Percentiles rank a stretch among this genome's conserved stretches.
phyloP scores from a whole-genome alignment of 2,329 filamentous ascomycete genomes.

The Colletotrichum lini region DNA sequence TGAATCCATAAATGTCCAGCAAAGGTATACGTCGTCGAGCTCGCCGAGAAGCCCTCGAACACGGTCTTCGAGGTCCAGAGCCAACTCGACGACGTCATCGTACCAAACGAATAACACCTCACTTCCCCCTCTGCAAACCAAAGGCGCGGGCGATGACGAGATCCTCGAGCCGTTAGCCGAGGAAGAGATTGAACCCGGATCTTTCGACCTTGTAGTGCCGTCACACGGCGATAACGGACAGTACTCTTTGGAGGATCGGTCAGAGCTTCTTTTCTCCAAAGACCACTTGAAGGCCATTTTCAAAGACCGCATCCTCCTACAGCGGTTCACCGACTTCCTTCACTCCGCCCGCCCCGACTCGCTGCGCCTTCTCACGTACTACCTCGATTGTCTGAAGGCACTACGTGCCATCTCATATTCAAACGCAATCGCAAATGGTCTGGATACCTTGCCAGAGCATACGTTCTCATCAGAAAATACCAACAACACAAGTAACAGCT shows the following conservation, averaged over 20 bases:
- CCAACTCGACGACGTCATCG: conserved; percentile 49
- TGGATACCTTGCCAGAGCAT: conserved; percentile 69
- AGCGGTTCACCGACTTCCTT: conserved; percentile 78
- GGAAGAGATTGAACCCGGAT: conserved; percentile 55
- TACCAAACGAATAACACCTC: conserved; percentile 46
- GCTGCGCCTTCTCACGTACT: conserved; percentile 77
- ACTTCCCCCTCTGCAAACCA: conserved; percentile 45
- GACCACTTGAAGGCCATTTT: conserved; percentile 78
- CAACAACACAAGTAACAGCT: conserved; percentile 68
- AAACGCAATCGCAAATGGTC: conserved; percentile 75
- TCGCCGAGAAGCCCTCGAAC: conserved; percentile 48
- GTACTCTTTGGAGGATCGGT: conserved; percentile 73
- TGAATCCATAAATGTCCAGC: conserved; percentile 42
- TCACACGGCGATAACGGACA: conserved; percentile 43
- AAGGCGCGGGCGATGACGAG: conserved; percentile 46
- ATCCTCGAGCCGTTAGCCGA: conserved; percentile 53
- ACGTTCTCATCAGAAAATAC: conserved; percentile 68
- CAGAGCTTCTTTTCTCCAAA: conserved; percentile 75
- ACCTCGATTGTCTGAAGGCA: conserved; percentile 80
- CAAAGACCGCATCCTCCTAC: conserved; percentile 71
- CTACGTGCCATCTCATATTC: conserved; percentile 79
- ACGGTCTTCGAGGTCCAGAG: conserved; percentile 47
- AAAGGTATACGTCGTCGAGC: conserved; percentile 45
- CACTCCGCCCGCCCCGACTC: conserved; percentile 72
- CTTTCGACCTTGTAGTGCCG: conserved; percentile 53